phyloP scores from a whole-genome alignment of 768 basidiomycete species.

The Lyophyllum semitale region DNA sequence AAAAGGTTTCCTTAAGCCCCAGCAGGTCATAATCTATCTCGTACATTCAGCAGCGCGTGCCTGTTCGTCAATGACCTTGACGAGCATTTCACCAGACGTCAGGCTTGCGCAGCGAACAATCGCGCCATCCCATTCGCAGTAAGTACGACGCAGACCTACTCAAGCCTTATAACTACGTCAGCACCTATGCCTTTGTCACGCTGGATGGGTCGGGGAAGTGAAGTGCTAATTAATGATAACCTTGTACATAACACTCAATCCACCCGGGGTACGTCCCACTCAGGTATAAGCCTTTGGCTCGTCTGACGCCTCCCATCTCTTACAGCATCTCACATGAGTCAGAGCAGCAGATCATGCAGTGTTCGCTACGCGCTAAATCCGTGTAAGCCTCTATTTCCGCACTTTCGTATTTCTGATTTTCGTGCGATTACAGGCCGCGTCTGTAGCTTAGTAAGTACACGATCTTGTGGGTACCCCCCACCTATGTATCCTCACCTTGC shows the following conservation, averaged over 20 bases:
- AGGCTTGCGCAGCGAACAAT: constrained; percentile 85
- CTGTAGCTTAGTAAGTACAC: constrained; percentile 77
- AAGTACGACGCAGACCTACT: constrained; percentile 96
- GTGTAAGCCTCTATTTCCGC: constrained; percentile 45
- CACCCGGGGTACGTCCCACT: too few species aligned
- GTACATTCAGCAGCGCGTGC: too few species aligned
- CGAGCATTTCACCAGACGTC: constrained; percentile 88
- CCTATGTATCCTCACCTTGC: not conserved
- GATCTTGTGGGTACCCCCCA: constrained; percentile 59
- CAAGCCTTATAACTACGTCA: constrained; percentile 96
- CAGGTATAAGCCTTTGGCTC: not conserved
- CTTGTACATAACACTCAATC: too few species aligned
- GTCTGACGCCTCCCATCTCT: not conserved
- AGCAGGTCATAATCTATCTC: too few species aligned
- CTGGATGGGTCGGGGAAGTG: constrained; percentile 92
- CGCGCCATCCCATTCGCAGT: constrained; percentile 89
- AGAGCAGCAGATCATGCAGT: constrained; percentile 88
- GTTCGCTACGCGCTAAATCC: constrained; percentile 82
- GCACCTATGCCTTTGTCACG: constrained; percentile 87
- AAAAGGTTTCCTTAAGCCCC: too few species aligned
- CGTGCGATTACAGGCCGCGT: constrained; percentile 37
- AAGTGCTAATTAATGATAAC: too few species aligned
- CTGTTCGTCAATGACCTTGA: too few species aligned
- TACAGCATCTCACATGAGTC: constrained; percentile 85
- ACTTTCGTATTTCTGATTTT: not conserved